Evolutionary conservation across 202 grass and related monocot species (phyloP).

Genomic region (Digitaria exilis): DNA sequence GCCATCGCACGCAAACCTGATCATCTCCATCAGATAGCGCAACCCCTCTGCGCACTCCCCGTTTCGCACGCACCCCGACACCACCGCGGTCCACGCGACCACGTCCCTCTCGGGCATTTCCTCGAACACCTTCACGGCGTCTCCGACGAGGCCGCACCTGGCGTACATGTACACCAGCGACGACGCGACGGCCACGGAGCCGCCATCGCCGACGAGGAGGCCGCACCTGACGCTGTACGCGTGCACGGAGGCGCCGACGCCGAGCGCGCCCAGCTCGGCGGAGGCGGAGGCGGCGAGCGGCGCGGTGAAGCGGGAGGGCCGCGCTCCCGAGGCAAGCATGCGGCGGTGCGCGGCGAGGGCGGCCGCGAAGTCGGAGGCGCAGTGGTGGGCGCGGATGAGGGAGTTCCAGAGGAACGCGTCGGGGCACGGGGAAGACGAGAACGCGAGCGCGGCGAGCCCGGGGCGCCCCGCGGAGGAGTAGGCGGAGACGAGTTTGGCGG

Average conservation of each 20-base stretch:
- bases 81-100: conserved; percentile 64
- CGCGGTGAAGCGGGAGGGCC: conserved; percentile 55
- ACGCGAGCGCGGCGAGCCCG: conserved; percentile 47
- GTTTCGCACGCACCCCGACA: conserved; percentile 67
- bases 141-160: conserved; percentile 33
- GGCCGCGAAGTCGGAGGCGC: conserved; percentile 40
- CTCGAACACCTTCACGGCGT: conserved; percentile 63
- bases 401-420: conserved; percentile 84
- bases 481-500: conserved; percentile 70
- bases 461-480: conserved; percentile 51
- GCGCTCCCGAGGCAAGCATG: conserved; percentile 53
- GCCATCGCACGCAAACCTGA: not conserved
- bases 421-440: conserved; percentile 29
- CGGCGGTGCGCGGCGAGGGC: conserved; percentile 40
- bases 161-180: conserved; percentile 73
- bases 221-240: conserved; percentile 51
- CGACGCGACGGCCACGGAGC: conserved; percentile 52
- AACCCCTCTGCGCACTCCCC: conserved; percentile 39
- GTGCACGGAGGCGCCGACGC: conserved; percentile 54
- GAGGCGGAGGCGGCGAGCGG: conserved; percentile 57
- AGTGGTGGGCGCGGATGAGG: conserved; percentile 55
- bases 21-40: conserved; percentile 47
- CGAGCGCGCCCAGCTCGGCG: conserved; percentile 52
- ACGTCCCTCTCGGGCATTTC: conserved; percentile 70
- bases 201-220: conserved; percentile 48